phyloP scores from a whole-genome alignment of 2,329 filamentous ascomycete species.

The Beauveria australis region DNA sequence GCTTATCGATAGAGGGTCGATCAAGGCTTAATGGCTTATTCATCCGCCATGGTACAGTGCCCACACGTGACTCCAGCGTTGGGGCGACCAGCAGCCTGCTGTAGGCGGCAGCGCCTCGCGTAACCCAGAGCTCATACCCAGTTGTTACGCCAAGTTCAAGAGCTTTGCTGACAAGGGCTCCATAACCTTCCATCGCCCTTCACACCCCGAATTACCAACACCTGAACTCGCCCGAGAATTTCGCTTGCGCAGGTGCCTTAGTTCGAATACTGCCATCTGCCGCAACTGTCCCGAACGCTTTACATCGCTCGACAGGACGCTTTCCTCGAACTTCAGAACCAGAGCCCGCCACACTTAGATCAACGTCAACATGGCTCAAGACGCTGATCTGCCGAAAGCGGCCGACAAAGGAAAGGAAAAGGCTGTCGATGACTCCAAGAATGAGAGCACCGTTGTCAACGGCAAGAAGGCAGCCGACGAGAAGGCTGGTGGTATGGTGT shows the following conservation, averaged over 20 bases:
- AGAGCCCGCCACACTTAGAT: slow-evolving; percentile 16
- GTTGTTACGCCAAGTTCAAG: slow-evolving; percentile 16
- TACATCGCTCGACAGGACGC: background rate
- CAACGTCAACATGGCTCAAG: slow-evolving; percentile 73
- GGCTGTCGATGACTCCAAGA: slow-evolving; percentile 62
- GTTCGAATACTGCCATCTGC: background rate
- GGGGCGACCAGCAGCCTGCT: slow-evolving; percentile 16
- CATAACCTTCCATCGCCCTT: slow-evolving; percentile 29
- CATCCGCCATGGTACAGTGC: background rate
- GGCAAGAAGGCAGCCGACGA: slow-evolving; percentile 71
- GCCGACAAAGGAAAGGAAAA: slow-evolving; percentile 97
- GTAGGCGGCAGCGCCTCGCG: slow-evolving; percentile 39
- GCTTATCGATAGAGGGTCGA: slow-evolving; percentile 15
- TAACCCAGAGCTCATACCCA: slow-evolving; percentile 29
- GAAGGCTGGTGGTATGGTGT: slow-evolving; percentile 37
- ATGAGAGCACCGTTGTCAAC: slow-evolving; percentile 61
- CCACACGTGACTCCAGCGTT: slow-evolving; percentile 26
- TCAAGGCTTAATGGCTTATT: slow-evolving; percentile 10
- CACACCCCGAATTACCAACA: background rate
- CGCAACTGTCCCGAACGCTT: background rate
- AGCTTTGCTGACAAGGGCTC: slow-evolving; percentile 31
- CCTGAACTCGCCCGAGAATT: background rate
- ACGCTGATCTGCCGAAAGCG: slow-evolving; percentile 76
- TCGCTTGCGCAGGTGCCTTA: background rate
- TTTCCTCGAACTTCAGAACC: background rate